Evolutionary conservation across 192 early-diverging fungal species (phyloP), one percentile per base, ranked within the genome.

Genomic region (Backusella mclennaniae): DNA sequence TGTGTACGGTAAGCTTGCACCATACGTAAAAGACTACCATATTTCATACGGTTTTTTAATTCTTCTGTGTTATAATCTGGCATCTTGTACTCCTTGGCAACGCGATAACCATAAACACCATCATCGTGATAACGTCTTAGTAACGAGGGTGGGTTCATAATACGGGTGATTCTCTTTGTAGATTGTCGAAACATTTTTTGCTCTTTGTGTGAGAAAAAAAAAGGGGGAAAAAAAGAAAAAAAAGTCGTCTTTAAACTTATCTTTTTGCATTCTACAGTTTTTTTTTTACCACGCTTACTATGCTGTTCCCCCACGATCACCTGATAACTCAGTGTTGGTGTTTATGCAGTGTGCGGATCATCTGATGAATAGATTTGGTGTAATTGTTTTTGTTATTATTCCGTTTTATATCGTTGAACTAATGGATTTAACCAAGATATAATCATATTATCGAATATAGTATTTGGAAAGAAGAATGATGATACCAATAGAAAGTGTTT

Each of bases 31-130:
- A 99, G 85, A 73, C 94, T 93, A 46, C 95, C 92, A 67, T 96
- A 90, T 67, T 90, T 80, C 66, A 92, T 92, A 46, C 97, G 88
- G 87, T 98, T 99, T 14, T 78, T 82, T 2, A 97, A 87, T 77
- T 99, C 94, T 68, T 89, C 89, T 23, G 86, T 77, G 21, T 92
- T 90, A 83, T 93, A 98, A 83, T 98, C 96, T 4, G 90, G 91
- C 63, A 93, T 84, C 36, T 83, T 85, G 68, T 83, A 87, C 33
- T 83, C 85, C 23, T 90, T 89, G 49, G 94, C 93, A 6, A 90
- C 87, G n/a, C 97, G 89, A 81, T 93, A 98, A 12, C 97, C 97
- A 79, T 96, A 97, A 3, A 92, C 92, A 53, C 92, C 91, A 39
- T 91, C 88, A 66, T 94, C 91, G 78, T 95, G 93, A 81, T 96